These are phyloP conservation scores for Sporothrix phasma DNA, from an alignment of 2,329 filamentous ascomycete species.

Conservation along the genomic window DNA sequence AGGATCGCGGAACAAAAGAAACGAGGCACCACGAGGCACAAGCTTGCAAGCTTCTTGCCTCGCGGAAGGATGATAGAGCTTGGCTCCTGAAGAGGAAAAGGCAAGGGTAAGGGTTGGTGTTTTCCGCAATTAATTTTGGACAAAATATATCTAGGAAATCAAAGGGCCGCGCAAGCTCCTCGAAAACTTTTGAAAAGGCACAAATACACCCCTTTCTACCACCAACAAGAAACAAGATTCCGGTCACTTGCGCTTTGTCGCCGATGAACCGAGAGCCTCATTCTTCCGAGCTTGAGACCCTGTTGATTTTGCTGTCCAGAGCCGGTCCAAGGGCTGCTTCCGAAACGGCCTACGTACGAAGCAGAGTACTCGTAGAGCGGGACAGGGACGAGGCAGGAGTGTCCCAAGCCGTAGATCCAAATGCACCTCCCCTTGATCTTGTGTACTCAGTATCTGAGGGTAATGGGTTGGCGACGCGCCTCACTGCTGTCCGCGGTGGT, in stretches of 20 bases:
- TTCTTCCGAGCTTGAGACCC: not conserved
- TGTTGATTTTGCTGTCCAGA: not conserved
- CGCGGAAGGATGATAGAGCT: not conserved
- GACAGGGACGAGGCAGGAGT: not conserved
- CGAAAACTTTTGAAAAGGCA: not conserved
- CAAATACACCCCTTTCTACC: not conserved
- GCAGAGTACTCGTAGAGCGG: no score
- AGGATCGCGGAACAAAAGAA: not conserved
- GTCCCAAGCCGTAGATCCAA: not conserved
- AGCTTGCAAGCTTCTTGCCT: no score
- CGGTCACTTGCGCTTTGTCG: constrained; percentile 12
- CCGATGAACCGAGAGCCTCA: not conserved
- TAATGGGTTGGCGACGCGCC: not conserved
- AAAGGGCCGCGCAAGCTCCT: constrained; percentile 2
- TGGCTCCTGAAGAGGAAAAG: not conserved
- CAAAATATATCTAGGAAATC: not conserved
- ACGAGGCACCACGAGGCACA: not conserved
- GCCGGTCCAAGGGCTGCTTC: not conserved
- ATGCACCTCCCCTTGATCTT: not conserved
- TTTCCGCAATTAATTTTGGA: not conserved
- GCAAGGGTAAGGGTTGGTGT: not conserved
- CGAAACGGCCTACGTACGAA: not conserved
- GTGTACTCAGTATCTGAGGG: no score
- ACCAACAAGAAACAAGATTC: not conserved
- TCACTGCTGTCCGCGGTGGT: not conserved